A percentile compares a stretch with the other conserved stretches of the same genome.
Evolutionary conservation across 2,329 filamentous ascomycete species (phyloP).

Genomic region (Aspergillus ibericus): DNA sequence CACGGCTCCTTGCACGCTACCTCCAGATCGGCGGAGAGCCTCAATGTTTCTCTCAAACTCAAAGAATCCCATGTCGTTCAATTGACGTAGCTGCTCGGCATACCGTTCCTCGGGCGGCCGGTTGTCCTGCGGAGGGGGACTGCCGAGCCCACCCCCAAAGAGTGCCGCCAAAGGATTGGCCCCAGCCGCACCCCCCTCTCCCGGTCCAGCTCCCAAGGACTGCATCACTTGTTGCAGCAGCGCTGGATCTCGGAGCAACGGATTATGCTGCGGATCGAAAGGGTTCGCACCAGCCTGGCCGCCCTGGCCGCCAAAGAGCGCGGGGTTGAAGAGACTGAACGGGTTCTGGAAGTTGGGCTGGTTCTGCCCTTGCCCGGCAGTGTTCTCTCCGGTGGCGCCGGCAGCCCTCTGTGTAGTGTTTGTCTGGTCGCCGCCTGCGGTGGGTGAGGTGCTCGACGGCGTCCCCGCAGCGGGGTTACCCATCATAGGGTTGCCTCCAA

Average conservation of each 20-base stretch:
- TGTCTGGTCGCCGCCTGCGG: slow-evolving; percentile 30
- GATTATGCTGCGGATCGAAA: slow-evolving; percentile 51
- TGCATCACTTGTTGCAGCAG: slow-evolving; percentile 59
- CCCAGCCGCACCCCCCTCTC: slow-evolving; percentile 34
- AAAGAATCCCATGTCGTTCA: slow-evolving; percentile 99
- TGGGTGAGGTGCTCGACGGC: slow-evolving; percentile 30
- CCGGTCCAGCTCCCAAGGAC: slow-evolving; percentile 43
- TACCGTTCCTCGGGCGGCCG: slow-evolving; percentile 93
- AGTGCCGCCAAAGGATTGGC: slow-evolving; percentile 49
- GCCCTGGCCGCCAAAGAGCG: slow-evolving; percentile 34
- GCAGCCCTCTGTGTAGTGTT: slow-evolving; percentile 32
- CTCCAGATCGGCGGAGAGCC: slow-evolving; percentile 82
- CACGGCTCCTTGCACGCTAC: slow-evolving; percentile 81
- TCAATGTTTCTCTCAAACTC: slow-evolving; percentile 93
- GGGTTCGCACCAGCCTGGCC: slow-evolving; percentile 48
- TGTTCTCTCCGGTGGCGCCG: slow-evolving; percentile 27
- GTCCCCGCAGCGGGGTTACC: slow-evolving; percentile 25
- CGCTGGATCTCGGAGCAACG: slow-evolving; percentile 61
- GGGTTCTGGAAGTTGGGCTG: slow-evolving; percentile 59
- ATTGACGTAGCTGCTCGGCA: slow-evolving; percentile 80
- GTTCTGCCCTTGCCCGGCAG: slow-evolving; percentile 33
- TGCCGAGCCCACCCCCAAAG: slow-evolving; percentile 50
- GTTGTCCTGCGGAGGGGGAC: slow-evolving; percentile 68
- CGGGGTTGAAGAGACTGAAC: slow-evolving; percentile 61
- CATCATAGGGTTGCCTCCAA: slow-evolving; percentile 41